Conservation (phyloP, 129 eudicot species). For the Dittrichia graveolens region DNA sequence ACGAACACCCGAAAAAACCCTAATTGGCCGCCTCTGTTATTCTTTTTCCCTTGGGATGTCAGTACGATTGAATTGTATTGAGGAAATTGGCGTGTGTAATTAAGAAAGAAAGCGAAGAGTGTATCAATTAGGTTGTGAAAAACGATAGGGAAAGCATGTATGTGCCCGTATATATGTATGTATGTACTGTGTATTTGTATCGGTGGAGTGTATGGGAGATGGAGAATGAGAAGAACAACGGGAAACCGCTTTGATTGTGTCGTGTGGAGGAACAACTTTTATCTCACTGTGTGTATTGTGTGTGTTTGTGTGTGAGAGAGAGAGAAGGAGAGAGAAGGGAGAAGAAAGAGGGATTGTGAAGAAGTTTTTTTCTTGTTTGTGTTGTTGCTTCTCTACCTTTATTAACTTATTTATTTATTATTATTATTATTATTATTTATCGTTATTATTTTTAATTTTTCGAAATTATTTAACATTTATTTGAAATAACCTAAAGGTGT, state of each 20-base stretch:
- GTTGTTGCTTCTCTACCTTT: conserved; percentile 24
- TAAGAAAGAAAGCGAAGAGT: conserved; percentile 23
- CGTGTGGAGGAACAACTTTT: conserved; percentile 36
- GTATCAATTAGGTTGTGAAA: conserved; percentile 17
- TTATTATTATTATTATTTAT: no score
- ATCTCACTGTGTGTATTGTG: conserved; percentile 26
- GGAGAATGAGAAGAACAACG: conserved; percentile 26
- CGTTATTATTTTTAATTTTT: no score
- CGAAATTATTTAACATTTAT: no score
- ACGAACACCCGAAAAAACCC: conserved; percentile 34
- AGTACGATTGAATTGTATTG: conserved; percentile 27
- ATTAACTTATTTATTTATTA: no score
- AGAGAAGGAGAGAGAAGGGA: no score
- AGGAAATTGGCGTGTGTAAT: conserved; percentile 19
- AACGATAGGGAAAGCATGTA: conserved; percentile 2
- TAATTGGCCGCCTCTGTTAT: conserved; percentile 29
- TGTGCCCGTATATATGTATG: no score
- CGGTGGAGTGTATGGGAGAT: conserved; percentile 27
- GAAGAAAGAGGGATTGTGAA: conserved; percentile 21
- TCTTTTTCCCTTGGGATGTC: conserved; percentile 5
- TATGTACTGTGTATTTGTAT: conserved; percentile 22
- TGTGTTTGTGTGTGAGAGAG: no score
- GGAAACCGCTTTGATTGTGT: conserved; percentile 36
- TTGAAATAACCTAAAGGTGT: no score
- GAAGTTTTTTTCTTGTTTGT: conserved; percentile 31